These are phyloP conservation scores for Ophiosphaerella herpotricha DNA, from an alignment of 2,329 filamentous ascomycete genomes.

Conservation along the genomic window DNA sequence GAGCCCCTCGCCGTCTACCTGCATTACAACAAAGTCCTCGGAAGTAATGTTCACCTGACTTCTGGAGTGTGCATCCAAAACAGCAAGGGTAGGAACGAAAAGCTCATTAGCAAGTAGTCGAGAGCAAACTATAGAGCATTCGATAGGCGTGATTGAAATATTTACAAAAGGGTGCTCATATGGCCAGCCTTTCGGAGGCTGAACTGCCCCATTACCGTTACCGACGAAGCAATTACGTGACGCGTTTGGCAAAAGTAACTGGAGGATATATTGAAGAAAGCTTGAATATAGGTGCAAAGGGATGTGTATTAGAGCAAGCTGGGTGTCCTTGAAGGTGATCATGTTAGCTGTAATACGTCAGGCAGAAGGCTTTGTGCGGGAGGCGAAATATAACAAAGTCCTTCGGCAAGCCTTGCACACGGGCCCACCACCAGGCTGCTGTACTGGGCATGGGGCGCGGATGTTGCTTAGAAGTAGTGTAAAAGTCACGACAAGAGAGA, in stretches of 20 bases:
- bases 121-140: slow-evolving; percentile 91
- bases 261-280: slow-evolving; percentile 86
- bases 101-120: slow-evolving; percentile 72
- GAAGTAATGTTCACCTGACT: slow-evolving; percentile 71
- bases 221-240: slow-evolving; percentile 35
- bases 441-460: slow-evolving; percentile 26
- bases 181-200: slow-evolving; percentile 49
- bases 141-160: slow-evolving; percentile 87
- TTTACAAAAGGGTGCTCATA: slow-evolving; percentile 82
- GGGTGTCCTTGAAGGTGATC: slow-evolving; percentile 70
- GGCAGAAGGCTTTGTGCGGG: slow-evolving; percentile 29
- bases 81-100: slow-evolving; percentile 72
- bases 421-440: slow-evolving; percentile 29
- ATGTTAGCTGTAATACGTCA: slow-evolving; percentile 39
- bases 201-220: slow-evolving; percentile 38
- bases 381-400: slow-evolving; percentile 39
- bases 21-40: slow-evolving; percentile 86
- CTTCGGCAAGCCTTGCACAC: slow-evolving; percentile 34
- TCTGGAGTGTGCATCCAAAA: slow-evolving; percentile 57
- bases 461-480: slow-evolving; percentile 16
- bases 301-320: slow-evolving; percentile 87
- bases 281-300: slow-evolving; percentile 75
- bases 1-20: slow-evolving; percentile 85
- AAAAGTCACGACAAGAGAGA: slow-evolving; percentile 24
- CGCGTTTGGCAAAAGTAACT: slow-evolving; percentile 72